Evolutionary conservation across 2,329 filamentous ascomycete genomes (phyloP), one percentile per base, ranked within the genome.

Genomic region (Fulvia fulva): DNA sequence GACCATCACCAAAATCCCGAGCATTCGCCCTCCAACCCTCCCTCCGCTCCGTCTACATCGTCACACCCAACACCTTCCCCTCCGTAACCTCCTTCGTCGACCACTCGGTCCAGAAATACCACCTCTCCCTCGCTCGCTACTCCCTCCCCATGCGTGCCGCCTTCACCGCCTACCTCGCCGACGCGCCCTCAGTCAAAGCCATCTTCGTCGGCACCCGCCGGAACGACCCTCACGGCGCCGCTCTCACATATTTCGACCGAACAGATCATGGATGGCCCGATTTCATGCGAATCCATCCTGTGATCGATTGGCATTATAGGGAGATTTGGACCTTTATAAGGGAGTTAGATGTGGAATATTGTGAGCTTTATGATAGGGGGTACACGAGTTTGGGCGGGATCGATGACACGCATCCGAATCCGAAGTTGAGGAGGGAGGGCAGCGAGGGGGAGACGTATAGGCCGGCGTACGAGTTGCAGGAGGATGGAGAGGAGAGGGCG

Each of bases 291-390:
- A 82, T 97, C 60, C 91, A 99, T 74, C 93, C 94, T 0, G 89
- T 99, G 9, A 92, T 99, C 70, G 94, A 99, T 75, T 99, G 94
- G 94, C 90, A 94, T 73, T 96, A 97, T 74, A 84, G 85, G 11
- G 93, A 97, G 73, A 93, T 97, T 55, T 97, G 94, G 94, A 85
- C 87, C 19, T 94, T 95, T 71, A 88, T 95, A 61, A 83, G 88
- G 28, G 86, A 89, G 68, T 77, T 97, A 28, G 81, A 85, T 1
- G 86, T 97, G 26, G 86, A 87, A 5, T 99, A 96, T 71, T 97
- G 94, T 74, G 77, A 80, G 11, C 79, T 99, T 25, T 99, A 99
- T 74, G 91, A 97, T 72, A 79, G 80, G 64, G 93, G 93, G 9
- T 97, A 94, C 75, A 96, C 94, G 2, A 93, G 89, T 63, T 80